Evolutionary conservation across 257 asterid species (phyloP).

Genomic region (Thymus quinquecostatus): DNA sequence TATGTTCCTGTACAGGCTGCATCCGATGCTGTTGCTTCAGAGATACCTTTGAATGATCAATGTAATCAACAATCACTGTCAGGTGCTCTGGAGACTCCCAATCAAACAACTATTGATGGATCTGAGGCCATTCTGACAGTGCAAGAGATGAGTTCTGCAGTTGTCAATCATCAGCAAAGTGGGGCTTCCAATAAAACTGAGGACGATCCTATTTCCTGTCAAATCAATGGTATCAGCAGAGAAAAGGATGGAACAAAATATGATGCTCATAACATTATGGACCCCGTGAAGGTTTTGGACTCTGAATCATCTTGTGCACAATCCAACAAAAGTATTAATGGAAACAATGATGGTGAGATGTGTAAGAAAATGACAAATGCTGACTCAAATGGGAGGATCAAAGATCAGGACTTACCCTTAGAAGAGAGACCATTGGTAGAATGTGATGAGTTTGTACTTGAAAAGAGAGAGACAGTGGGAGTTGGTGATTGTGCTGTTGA

Average conservation of each 20-base stretch:
- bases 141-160: slow-evolving; percentile 47
- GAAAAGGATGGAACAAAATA: slow-evolving; percentile 33
- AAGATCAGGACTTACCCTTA: slow-evolving; percentile 39
- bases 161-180: slow-evolving; percentile 42
- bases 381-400: slow-evolving; percentile 49
- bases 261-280: slow-evolving; percentile 43
- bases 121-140: slow-evolving; percentile 40
- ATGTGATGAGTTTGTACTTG: slow-evolving; percentile 37
- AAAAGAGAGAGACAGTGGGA: slow-evolving; percentile 46
- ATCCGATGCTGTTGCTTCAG: slow-evolving; percentile 48
- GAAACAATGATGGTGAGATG: slow-evolving; percentile 48
- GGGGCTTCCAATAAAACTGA: slow-evolving; percentile 40
- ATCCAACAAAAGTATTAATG: slow-evolving; percentile 45
- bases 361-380: slow-evolving; percentile 35
- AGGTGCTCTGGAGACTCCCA: slow-evolving; percentile 40
- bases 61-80: slow-evolving; percentile 38
- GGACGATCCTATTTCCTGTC: slow-evolving; percentile 46
- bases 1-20: slow-evolving; percentile 37
- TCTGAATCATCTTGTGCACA: slow-evolving; percentile 52
- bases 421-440: slow-evolving; percentile 44
- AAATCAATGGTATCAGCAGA: slow-evolving; percentile 53
- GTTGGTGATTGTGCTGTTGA: slow-evolving; percentile 38
- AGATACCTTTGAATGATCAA: slow-evolving; percentile 42
- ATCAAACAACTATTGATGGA: slow-evolving; percentile 43
- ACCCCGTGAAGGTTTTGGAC: slow-evolving; percentile 52